phyloP scores from a whole-genome alignment of 164 flowering plant species.

The Stephania cephalantha region DNA sequence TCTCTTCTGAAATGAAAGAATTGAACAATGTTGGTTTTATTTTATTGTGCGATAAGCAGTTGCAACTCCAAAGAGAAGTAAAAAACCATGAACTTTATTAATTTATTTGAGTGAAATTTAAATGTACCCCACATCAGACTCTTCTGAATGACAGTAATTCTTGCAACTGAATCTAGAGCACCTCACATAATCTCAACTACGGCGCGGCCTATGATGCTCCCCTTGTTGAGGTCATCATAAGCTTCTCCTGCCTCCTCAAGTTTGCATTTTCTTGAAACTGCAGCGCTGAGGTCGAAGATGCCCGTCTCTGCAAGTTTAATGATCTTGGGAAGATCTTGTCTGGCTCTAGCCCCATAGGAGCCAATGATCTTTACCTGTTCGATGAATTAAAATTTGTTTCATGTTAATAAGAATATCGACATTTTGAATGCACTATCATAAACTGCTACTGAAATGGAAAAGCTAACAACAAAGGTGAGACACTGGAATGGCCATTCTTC shows the following conservation, averaged over 20 bases:
- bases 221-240: conserved; percentile 70
- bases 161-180: neutral
- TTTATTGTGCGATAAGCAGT: too few relatives aligned
- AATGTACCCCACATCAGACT: neutral
- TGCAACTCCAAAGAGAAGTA: too few relatives aligned
- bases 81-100: too few relatives aligned
- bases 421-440: neutral
- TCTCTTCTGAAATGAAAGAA: too few relatives aligned
- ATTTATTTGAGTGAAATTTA: neutral
- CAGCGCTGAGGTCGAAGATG: conserved; percentile 54
- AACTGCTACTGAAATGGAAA: neutral
- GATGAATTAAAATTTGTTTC: neutral
- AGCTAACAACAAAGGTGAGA: neutral
- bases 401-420: neutral
- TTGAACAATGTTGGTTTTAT: too few relatives aligned
- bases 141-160: too few relatives aligned
- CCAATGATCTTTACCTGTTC: conserved; percentile 66
- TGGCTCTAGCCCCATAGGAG: conserved; percentile 71
- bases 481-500: neutral
- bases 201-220: conserved; percentile 71
- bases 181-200: conserved; percentile 68
- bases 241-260: conserved; percentile 75
- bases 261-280: conserved; percentile 76
- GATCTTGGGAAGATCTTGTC: conserved; percentile 70
- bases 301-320: conserved; percentile 85